Evolutionary conservation across 2,329 filamentous ascomycete species (phyloP).

Genomic region (Zymoseptoria tritici): DNA sequence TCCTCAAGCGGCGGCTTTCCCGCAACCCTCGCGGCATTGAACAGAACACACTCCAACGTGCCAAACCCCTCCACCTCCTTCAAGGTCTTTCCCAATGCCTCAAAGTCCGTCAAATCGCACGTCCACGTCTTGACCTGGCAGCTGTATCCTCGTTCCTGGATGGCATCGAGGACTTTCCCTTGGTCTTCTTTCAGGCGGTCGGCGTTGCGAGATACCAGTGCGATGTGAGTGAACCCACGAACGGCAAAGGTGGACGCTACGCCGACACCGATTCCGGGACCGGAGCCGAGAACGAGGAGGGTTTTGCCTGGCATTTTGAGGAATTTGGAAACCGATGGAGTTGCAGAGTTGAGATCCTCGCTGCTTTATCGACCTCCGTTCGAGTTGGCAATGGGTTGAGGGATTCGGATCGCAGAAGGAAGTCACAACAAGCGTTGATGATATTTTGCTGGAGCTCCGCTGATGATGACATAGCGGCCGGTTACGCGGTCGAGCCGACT

Average conservation of each 20-base stretch:
- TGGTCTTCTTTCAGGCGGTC: constrained; percentile 33
- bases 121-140: constrained; percentile 38
- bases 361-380: no score
- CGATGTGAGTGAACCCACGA: constrained; percentile 41
- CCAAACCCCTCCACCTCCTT: constrained; percentile 38
- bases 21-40: constrained; percentile 46
- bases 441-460: background rate
- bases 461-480: background rate
- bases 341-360: background rate
- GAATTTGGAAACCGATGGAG: background rate
- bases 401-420: no score
- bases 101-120: constrained; percentile 39
- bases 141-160: constrained; percentile 26
- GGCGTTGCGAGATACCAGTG: constrained; percentile 41
- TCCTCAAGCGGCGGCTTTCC: constrained; percentile 38
- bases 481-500: background rate
- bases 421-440: background rate
- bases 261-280: constrained; percentile 43
- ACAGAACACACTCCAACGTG: constrained; percentile 42
- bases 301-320: constrained; percentile 25
- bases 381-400: no score
- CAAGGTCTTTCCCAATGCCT: constrained; percentile 33
- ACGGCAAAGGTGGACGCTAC: constrained; percentile 37
- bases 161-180: constrained; percentile 24
- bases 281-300: constrained; percentile 38